A percentile compares a stretch with the other conserved stretches of the same genome.
Evolutionary conservation across 768 basidiomycete genomes (phyloP).

Genomic region (Boletus reticuloceps): DNA sequence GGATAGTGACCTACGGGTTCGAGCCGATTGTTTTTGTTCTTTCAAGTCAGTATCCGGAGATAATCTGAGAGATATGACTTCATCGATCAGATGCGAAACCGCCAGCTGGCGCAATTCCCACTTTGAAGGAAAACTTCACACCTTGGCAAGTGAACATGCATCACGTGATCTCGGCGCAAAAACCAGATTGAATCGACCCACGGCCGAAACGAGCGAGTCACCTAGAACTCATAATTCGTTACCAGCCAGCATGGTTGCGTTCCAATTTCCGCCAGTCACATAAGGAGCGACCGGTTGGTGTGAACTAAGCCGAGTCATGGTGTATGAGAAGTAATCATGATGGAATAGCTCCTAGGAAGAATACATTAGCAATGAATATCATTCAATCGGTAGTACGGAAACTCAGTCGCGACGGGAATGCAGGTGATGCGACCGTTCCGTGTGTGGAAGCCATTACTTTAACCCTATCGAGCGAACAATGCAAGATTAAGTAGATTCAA

Average conservation of each 20-base stretch:
- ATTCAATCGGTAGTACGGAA: constrained; percentile 1
- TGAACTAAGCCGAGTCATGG: constrained; percentile 7
- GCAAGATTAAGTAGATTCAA: constrained; percentile 19
- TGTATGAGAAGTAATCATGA: not conserved
- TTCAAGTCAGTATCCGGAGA: constrained; percentile 6
- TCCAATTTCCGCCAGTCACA: not conserved
- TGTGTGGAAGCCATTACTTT: constrained; percentile 13
- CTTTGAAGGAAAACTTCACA: too few relatives aligned
- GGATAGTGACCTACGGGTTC: not conserved
- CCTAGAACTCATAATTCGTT: not conserved
- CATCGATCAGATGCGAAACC: constrained; percentile 5
- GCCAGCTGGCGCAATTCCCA: not conserved
- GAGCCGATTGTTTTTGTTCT: constrained; percentile 3
- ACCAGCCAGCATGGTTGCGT: not conserved
- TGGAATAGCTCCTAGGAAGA: not conserved
- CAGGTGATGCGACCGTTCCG: constrained; percentile 6
- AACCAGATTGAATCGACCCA: constrained; percentile 1
- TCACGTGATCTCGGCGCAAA: constrained; percentile 3
- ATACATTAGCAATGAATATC: constrained; percentile 7
- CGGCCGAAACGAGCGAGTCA: not conserved
- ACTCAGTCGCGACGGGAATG: constrained; percentile 13
- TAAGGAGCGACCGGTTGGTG: constrained; percentile 3
- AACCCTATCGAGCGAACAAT: constrained; percentile 24
- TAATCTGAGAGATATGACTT: not conserved
- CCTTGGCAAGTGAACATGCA: not conserved